phyloP scores from a whole-genome alignment of 495 filamentous ascomycete genomes.

The Tuber borchii region DNA sequence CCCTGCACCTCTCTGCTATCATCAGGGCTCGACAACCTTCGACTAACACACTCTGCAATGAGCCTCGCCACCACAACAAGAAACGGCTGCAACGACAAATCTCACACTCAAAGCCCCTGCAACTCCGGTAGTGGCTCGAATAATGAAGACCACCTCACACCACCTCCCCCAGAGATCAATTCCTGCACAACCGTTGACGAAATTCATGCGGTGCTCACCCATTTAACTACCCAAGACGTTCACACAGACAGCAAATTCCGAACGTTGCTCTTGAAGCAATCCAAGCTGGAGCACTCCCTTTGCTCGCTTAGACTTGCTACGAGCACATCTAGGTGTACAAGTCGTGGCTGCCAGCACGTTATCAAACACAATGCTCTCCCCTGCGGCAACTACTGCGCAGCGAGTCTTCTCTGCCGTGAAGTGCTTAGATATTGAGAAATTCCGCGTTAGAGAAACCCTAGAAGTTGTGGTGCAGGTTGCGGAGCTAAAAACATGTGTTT shows the following conservation, averaged over 20 bases:
- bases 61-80: not conserved
- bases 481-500: conserved; percentile 89
- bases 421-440: conserved; percentile 79
- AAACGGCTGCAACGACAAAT: conserved; percentile 5
- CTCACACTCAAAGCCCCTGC: conserved; percentile 4
- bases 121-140: conserved; percentile 12
- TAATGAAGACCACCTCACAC: not conserved
- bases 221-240: conserved; percentile 68
- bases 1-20: not conserved
- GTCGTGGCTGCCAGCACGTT: conserved; percentile 75
- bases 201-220: conserved; percentile 65
- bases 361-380: conserved; percentile 78
- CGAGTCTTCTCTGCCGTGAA: conserved; percentile 80
- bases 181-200: conserved; percentile 67
- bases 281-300: conserved; percentile 74
- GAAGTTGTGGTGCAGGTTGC: conserved; percentile 91
- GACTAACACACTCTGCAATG: conserved; percentile 3
- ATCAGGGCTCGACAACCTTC: not conserved
- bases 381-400: conserved; percentile 75
- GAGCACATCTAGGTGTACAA: conserved; percentile 80
- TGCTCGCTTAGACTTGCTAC: conserved; percentile 75
- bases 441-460: conserved; percentile 78
- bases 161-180: conserved; percentile 51
- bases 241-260: conserved; percentile 67
- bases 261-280: conserved; percentile 67